Conservation (phyloP, 2,329 filamentous ascomycete genomes). For the Dactylonectria macrodidyma region DNA sequence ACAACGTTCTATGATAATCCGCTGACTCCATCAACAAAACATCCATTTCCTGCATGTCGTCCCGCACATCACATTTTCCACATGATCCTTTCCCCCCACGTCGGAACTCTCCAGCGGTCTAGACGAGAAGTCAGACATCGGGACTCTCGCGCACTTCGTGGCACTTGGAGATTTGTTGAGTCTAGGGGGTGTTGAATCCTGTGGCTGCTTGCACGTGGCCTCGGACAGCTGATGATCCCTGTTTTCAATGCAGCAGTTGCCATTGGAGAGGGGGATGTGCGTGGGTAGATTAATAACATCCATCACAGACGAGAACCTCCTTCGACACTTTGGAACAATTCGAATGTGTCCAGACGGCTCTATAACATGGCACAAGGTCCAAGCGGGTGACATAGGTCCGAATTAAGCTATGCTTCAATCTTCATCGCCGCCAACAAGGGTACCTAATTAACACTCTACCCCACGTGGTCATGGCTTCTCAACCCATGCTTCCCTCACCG, state of each 20-base stretch:
- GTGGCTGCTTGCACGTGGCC: constrained; percentile 16
- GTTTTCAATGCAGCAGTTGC: background rate
- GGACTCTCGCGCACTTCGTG: constrained; percentile 10
- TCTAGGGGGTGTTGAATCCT: background rate
- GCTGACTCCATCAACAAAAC: constrained; percentile 11
- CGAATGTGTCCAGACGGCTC: background rate
- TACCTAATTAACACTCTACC: constrained; percentile 3
- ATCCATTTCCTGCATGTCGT: constrained; percentile 20
- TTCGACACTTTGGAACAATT: background rate
- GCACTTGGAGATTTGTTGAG: constrained; percentile 2
- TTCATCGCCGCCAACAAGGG: constrained; percentile 19
- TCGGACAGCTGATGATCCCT: background rate
- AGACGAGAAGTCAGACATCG: constrained; percentile 6
- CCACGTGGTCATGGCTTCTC: constrained; percentile 27
- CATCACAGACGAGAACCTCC: background rate
- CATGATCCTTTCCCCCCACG: constrained; percentile 9
- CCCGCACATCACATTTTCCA: constrained; percentile 16
- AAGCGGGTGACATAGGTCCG: constrained; percentile 8
- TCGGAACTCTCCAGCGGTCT: constrained; percentile 28
- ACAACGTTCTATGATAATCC: background rate
- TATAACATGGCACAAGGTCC: constrained; percentile 5
- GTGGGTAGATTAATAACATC: constrained; percentile 6
- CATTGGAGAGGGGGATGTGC: background rate
- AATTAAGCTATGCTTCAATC: constrained; percentile 14
- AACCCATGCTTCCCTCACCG: constrained; percentile 24